phyloP scores from a whole-genome alignment of 2,329 filamentous ascomycete species.

The Exophiala sp. region DNA sequence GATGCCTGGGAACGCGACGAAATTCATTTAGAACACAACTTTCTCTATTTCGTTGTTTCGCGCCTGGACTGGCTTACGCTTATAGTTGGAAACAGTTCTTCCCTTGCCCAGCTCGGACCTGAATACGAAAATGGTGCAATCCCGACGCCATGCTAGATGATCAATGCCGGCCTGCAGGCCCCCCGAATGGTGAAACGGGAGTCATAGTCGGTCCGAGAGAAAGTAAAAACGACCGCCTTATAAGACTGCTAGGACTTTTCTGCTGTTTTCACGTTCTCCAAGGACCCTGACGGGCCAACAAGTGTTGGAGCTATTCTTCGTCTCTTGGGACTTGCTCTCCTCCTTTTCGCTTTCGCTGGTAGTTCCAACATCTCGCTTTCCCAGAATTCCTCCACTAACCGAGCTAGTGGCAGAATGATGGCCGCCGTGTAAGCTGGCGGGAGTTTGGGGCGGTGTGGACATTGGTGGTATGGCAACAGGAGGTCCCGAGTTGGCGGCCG shows the following conservation, averaged over 20 bases:
- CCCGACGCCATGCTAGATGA: conserved; percentile 20
- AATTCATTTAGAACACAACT: not conserved
- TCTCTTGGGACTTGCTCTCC: conserved; percentile 31
- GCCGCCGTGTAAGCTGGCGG: conserved; percentile 45
- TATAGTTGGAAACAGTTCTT: not conserved
- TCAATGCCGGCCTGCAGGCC: not conserved
- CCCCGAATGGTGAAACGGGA: not conserved
- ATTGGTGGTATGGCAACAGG: conserved; percentile 56
- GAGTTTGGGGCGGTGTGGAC: conserved; percentile 86
- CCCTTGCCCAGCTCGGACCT: not conserved
- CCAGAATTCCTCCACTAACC: conserved; percentile 50
- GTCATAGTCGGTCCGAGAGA: not conserved
- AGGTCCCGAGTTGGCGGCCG: conserved; percentile 60
- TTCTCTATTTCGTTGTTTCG: not conserved
- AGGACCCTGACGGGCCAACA: conserved; percentile 23
- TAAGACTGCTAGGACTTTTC: conserved; percentile 1
- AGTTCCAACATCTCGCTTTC: conserved; percentile 44
- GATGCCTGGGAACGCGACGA: no score
- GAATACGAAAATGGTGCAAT: not conserved
- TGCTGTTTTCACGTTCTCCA: conserved; percentile 12
- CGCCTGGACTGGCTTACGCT: not conserved
- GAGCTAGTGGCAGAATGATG: conserved; percentile 51
- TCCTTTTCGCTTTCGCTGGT: conserved; percentile 42
- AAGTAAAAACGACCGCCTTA: not conserved
- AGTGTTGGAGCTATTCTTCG: conserved; percentile 33